Percentiles rank a stretch among this genome's conserved stretches.
These are phyloP conservation scores for Backusella luteola DNA, from an alignment of 192 early-diverging fungal species.

Conservation along the genomic window DNA sequence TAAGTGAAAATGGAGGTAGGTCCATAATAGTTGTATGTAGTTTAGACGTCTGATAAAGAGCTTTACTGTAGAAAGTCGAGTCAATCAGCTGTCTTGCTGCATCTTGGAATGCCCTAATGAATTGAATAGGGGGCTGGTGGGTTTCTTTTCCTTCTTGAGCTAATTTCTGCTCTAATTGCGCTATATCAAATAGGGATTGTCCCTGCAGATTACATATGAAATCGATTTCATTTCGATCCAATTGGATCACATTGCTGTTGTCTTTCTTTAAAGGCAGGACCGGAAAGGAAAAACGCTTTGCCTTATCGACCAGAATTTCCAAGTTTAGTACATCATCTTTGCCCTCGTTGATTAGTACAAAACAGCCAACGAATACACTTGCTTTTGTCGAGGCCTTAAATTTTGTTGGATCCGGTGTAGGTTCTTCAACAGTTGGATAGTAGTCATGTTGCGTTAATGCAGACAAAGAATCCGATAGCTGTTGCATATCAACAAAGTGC, in stretches of 20 bases:
- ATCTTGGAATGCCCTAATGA: conserved; percentile 6
- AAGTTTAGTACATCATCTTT: conserved; percentile 5
- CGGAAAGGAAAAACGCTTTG: conserved; percentile 25
- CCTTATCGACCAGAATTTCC: conserved; percentile 27
- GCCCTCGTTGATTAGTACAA: conserved; percentile 22
- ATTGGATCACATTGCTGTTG: neutral
- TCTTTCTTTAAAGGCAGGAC: conserved; percentile 16
- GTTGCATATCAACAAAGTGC: conserved; percentile 34
- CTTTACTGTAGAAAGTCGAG: conserved; percentile 13
- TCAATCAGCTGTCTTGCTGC: conserved; percentile 17
- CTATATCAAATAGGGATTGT: conserved; percentile 10
- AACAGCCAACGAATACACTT: conserved; percentile 17
- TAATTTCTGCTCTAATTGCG: conserved; percentile 9
- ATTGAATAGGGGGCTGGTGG: neutral
- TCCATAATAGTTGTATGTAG: conserved; percentile 26
- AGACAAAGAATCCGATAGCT: conserved; percentile 5
- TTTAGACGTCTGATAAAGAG: conserved; percentile 11
- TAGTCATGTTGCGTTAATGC: conserved; percentile 4
- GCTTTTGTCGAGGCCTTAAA: conserved; percentile 2
- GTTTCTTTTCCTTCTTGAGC: neutral
- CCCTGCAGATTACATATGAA: conserved; percentile 3
- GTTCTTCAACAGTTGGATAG: neutral
- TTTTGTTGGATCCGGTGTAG: neutral
- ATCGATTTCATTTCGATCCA: conserved; percentile 4
- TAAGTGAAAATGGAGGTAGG: conserved; percentile 27